Base-by-base conservation (phyloP, 495 filamentous ascomycete species). In the Lepidopterella palustris region DNA sequence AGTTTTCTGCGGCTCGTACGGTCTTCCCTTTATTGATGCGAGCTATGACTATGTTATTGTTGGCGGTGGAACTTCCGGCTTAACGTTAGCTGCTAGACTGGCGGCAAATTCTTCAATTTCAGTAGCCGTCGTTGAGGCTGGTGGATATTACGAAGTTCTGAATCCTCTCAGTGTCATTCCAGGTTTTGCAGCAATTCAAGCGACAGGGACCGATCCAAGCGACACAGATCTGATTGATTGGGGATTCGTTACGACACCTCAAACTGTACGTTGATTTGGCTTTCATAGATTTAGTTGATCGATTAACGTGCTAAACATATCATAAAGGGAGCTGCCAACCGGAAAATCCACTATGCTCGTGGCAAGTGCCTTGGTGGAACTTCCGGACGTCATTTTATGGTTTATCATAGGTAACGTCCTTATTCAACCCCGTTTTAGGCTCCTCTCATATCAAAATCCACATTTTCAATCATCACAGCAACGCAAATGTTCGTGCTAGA, bases 341-440 rank as follows among this genome's bases (percentile, higher is more conserved):
- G 75, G 11, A 56, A 68, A 26, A 68, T 76, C 1, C 74, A 75
- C 59, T 78, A 78, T 64, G 64, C 73, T 2, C 62, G 68, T 1
- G 77, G 71, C 9, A 80, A 77, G 57, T 70, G 64, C 5, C 68
- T 80, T 3, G 79, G 79, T 4, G 78, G 79, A 3, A 65, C 61
- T 26, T 74, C 78, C 0, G 79, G 78, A 0, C 58, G 76, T 49
- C 81, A 84, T 65, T 78, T 72, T 45, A 79, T 84, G 80, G 58
- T 74, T 4, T 84, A 73, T 50, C 73, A 75, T 67, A 21, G 53
- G 54, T 57, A 71, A 65, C n/a, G n/a, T n/a, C n/a, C n/a, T n/a
- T 11, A 45, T 68, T 24, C 4, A 68, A 56, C 5, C 1, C 27
- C 15, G 2, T 21, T 5, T 5, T 24, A 73, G 73, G 48, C 68